Conservation (phyloP, 306 rosid species). For the Castanea mollissima region DNA sequence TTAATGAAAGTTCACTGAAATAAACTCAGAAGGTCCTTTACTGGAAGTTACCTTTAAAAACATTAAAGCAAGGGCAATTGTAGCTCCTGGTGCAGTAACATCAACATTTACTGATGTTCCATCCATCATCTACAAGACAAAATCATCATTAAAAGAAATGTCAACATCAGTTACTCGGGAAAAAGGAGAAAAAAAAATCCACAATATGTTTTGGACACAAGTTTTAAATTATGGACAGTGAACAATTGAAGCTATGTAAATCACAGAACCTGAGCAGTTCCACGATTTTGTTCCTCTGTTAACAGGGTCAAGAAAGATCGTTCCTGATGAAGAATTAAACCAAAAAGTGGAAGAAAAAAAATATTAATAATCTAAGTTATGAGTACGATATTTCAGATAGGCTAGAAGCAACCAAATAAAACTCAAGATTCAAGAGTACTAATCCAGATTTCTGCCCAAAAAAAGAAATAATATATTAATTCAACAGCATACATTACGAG, state of each 20-base stretch:
- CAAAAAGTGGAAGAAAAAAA: constrained; percentile 8
- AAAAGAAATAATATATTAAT: constrained; percentile 12
- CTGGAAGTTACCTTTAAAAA: constrained; percentile 64
- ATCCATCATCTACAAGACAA: constrained; percentile 76
- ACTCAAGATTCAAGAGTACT: not conserved
- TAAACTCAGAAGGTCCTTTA: constrained; percentile 19
- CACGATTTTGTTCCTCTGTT: constrained; percentile 65
- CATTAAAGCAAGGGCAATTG: constrained; percentile 89
- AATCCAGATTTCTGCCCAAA: constrained; percentile 6
- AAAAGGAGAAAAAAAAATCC: not conserved
- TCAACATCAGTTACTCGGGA: constrained; percentile 19
- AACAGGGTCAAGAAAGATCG: constrained; percentile 50
- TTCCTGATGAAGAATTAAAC: constrained; percentile 53
- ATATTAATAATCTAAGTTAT: constrained; percentile 15
- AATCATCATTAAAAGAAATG: constrained; percentile 12
- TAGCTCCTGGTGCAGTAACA: constrained; percentile 97
- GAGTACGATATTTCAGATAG: constrained; percentile 12
- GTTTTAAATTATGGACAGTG: not conserved
- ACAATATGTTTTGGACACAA: constrained; percentile 9
- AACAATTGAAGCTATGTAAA: constrained; percentile 9
- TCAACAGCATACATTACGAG: constrained; percentile 53
- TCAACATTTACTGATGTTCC: constrained; percentile 82
- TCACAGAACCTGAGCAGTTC: constrained; percentile 65
- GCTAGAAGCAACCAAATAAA: not conserved
- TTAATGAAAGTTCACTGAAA: constrained; percentile 24